These are phyloP conservation scores for Drechslerella coelobrocha DNA, from an alignment of 2,329 filamentous ascomycete species.

Conservation along the genomic window DNA sequence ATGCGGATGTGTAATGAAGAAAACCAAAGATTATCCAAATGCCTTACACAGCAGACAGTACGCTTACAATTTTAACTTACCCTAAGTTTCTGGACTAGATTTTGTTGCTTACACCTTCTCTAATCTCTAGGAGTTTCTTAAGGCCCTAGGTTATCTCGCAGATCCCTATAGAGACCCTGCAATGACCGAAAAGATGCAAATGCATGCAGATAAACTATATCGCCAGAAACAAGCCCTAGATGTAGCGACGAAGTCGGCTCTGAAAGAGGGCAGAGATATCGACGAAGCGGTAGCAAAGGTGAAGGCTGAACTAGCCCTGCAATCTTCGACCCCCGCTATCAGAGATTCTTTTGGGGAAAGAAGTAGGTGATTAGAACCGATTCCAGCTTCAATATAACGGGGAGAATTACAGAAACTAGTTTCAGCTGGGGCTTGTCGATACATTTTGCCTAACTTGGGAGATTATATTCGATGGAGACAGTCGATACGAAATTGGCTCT, in stretches of 20 bases:
- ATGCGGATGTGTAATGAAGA: slow-evolving; percentile 82
- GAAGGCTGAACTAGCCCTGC: slow-evolving; percentile 24
- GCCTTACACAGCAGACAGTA: slow-evolving; percentile 86
- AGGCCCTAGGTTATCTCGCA: slow-evolving; percentile 84
- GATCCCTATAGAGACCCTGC: slow-evolving; percentile 69
- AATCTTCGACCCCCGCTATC: slow-evolving; percentile 6
- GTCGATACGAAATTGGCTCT: too few relatives aligned
- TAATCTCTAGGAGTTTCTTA: slow-evolving; percentile 74
- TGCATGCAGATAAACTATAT: slow-evolving; percentile 92
- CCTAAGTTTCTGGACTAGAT: background rate
- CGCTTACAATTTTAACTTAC: slow-evolving; percentile 55
- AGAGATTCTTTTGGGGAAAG: too few relatives aligned
- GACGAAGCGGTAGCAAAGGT: slow-evolving; percentile 36
- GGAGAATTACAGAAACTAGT: too few relatives aligned
- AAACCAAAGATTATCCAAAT: slow-evolving; percentile 79
- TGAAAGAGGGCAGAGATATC: slow-evolving; percentile 64
- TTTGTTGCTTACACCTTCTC: background rate
- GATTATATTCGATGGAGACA: too few relatives aligned
- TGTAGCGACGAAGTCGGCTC: slow-evolving; percentile 68
- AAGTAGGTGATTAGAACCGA: too few relatives aligned
- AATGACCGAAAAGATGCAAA: slow-evolving; percentile 86
- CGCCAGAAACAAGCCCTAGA: slow-evolving; percentile 87
- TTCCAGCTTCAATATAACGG: too few relatives aligned
- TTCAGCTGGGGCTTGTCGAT: too few relatives aligned
- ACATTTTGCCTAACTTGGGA: too few relatives aligned